Evolutionary conservation across 352 stramenopile species (phyloP), one percentile per base, ranked within the genome.

Genomic region (Lagenidium giganteum): DNA sequence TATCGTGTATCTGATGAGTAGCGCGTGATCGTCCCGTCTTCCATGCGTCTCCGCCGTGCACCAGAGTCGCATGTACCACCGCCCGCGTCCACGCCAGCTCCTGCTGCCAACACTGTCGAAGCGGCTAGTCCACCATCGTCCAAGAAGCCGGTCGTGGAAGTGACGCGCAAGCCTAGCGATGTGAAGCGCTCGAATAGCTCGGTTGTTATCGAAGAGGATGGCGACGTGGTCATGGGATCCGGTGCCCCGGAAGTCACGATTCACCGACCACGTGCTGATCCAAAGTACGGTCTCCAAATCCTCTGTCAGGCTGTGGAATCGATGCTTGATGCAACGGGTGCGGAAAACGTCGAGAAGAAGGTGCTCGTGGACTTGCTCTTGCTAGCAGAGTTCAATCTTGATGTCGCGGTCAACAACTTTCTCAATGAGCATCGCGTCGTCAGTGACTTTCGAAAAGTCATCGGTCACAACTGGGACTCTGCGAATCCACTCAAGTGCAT

Each of bases 371-470:
- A 91, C 38, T 28, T 92, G 30, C 57, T 92, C 9, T 27, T 92
- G 39, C 61, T 81, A 27, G 82, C 74, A 1, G 72, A 94, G 42
- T 89, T 90, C 56, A 92, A 66, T 41, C 53, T 91, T 30, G 77
- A 91, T 29, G 57, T 69, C n/a, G 80, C 78, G 1, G 76, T 95
- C 31, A 90, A 95, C 59, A 83, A 79, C 12, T 84, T 77, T 35
- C 47, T 95, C 43, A 87, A 74, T n/a, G 79, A 91, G 38, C 64
- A 86, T 29, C 75, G 79, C 24, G 59, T 87, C 38, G 51, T 88
- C 18, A 89, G 75, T 27, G 81, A 95, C 45, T 95, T 95, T 22
- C 77, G 76, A 24, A 54, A 62, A 12, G 64, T 95, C 20, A 44
- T 92, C n/a, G 83, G 83, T 1, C 63, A 69, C 39, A 59, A 89